Conservation (phyloP, 306 rosid species). For the Aeschynomene evenia region DNA sequence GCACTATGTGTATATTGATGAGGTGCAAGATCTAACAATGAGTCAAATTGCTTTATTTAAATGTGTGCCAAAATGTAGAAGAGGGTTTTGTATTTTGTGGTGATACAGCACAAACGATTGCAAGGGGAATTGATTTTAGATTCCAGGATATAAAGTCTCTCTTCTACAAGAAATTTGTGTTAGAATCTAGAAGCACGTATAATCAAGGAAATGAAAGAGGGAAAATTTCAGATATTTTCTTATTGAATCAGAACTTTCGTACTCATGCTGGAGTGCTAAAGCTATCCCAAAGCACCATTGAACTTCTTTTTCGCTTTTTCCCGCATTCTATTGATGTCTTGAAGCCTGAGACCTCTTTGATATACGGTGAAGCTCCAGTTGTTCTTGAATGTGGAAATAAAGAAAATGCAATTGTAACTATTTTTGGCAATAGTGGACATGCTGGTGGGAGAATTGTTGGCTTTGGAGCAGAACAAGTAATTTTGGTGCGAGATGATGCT, state of each 20-base stretch:
- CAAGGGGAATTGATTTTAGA: constrained; percentile 79
- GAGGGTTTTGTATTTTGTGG: constrained; percentile 88
- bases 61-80: constrained; percentile 65
- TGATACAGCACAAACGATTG: constrained; percentile 83
- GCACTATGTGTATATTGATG: constrained; percentile 71
- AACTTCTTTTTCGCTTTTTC: constrained; percentile 66
- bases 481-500: constrained; percentile 70
- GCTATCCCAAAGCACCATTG: constrained; percentile 64
- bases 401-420: constrained; percentile 61
- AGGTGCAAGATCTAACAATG: constrained; percentile 85
- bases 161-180: constrained; percentile 60
- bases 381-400: constrained; percentile 52
- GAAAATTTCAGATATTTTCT: constrained; percentile 45
- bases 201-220: constrained; percentile 46
- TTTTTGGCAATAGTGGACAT: constrained; percentile 58
- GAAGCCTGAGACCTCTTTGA: constrained; percentile 71
- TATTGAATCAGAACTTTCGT: constrained; percentile 65
- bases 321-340: constrained; percentile 62
- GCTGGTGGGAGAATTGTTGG: constrained; percentile 51
- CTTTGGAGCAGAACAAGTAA: constrained; percentile 83
- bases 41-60: constrained; percentile 73
- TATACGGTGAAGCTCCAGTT: constrained; percentile 68
- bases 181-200: constrained; percentile 33
- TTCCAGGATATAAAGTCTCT: constrained; percentile 66
- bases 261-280: constrained; percentile 74